Evolutionary conservation across 2,329 filamentous ascomycete genomes (phyloP).

Genomic region (Aspergillus oerlinghausenensis): DNA sequence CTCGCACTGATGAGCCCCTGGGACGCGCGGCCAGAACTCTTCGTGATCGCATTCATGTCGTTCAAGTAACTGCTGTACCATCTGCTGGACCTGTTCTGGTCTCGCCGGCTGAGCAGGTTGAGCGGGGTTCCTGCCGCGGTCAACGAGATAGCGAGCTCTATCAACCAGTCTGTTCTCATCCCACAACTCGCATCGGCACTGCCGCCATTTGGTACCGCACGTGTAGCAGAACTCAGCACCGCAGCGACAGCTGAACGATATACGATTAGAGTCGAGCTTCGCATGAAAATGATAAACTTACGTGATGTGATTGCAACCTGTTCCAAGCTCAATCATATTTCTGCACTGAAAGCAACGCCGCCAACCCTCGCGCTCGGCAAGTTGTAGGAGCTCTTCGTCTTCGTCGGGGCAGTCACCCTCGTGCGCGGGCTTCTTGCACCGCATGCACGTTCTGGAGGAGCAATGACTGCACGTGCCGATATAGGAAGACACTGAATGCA

Average conservation of each 20-base stretch:
- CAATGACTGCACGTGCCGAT: conserved; percentile 18
- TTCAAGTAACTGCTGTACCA: conserved; percentile 8
- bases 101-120: neutral
- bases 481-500: conserved; percentile 9
- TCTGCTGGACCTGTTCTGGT: conserved; percentile 4
- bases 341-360: conserved; percentile 71
- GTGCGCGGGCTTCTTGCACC: conserved; percentile 22
- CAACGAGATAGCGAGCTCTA: conserved; percentile 4
- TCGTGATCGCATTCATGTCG: conserved; percentile 13
- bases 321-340: conserved; percentile 38
- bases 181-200: conserved; percentile 23
- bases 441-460: conserved; percentile 14
- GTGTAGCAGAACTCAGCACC: conserved; percentile 29
- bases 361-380: conserved; percentile 66
- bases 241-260: conserved; percentile 23
- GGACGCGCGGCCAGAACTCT: conserved; percentile 4
- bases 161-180: conserved; percentile 20
- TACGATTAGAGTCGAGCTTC: neutral
- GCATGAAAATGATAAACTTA: conserved; percentile 13
- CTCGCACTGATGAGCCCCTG: conserved; percentile 3
- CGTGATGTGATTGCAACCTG: conserved; percentile 34
- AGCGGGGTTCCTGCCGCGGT: neutral
- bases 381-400: conserved; percentile 45
- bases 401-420: conserved; percentile 21
- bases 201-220: conserved; percentile 25